Conservation (phyloP, 1,284 basidiomycete species). For the Cutaneotrichosporon mucoides region DNA sequence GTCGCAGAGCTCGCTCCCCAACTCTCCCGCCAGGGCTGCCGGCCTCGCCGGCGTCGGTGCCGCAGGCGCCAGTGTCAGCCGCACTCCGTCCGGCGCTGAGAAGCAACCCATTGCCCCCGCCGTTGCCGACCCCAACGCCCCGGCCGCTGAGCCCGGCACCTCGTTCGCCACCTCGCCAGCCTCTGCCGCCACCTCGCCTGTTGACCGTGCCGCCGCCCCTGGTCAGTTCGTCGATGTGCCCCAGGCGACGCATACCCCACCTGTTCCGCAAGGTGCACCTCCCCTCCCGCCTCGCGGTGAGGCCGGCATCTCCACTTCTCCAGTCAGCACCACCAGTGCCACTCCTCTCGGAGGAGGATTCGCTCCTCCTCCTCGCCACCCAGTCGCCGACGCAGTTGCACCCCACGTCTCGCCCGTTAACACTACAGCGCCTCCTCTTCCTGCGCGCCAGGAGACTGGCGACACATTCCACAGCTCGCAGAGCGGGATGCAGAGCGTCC, state of each 20-base stretch:
- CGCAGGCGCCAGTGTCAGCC: constrained; percentile 5
- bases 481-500: too few relatives aligned
- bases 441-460: too few relatives aligned
- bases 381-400: not conserved
- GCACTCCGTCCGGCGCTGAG: not conserved
- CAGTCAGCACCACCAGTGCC: too few relatives aligned
- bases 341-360: too few relatives aligned
- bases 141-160: not conserved
- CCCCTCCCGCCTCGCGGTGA: not conserved
- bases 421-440: too few relatives aligned
- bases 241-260: not conserved
- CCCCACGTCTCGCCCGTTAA: not conserved
- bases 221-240: not conserved
- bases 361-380: not conserved
- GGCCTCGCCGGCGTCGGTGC: not conserved
- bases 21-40: not conserved
- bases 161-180: not conserved
- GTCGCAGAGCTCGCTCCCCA: not conserved
- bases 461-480: too few relatives aligned
- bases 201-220: not conserved
- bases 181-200: not conserved
- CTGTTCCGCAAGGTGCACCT: not conserved
- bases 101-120: not conserved
- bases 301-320: not conserved
- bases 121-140: not conserved